Evolutionary conservation across 2,329 filamentous ascomycete genomes (phyloP), one percentile per base, ranked within the genome.

Genomic region (Fusarium vanettenii): DNA sequence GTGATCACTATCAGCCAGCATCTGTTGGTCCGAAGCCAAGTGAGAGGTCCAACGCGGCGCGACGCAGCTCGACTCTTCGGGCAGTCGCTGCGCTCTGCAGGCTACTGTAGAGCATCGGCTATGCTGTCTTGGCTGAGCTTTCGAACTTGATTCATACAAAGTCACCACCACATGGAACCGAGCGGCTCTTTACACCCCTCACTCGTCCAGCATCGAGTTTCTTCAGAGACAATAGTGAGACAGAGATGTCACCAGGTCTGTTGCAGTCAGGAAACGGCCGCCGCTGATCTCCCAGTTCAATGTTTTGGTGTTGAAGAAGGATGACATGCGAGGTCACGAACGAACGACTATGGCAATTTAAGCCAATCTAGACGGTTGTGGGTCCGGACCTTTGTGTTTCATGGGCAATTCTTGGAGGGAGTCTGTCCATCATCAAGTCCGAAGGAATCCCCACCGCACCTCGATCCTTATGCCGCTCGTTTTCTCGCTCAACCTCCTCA

Each of bases 41-140:
- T 72, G 72, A 76, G 72, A 76, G 69, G 70, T 72, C 71, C 69
- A 73, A 60, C 73, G 77, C 73, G 71, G 75, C 77, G 73, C 74
- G 73, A 80, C 76, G 79, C 79, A 80, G 68, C 72, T 80, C 79
- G 78, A 80, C 79, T 66, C 56, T 80, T 80, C 67, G 52, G 79
- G 79, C 70, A 79, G 74, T 76, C 71, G 60, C 73, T 69, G 68
- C 72, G 63, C 64, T 74, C 66, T 72, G 66, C 72, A 77, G 60
- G 69, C 71, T 79, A 73, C 73, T 71, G 70, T 67, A 75, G 64
- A 76, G 65, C 64, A 76, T 78, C 70, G 71, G 70, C 60, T 71
- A 69, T 66, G 55, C 39, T 70, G 62, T 65, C 66, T 73, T 71
- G 64, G 70, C 68, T 69, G 33, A 31, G 16, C 20, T 29, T 27